These are phyloP conservation scores for Penicillium arizonense DNA, from an alignment of 495 filamentous ascomycete genomes.

Conservation along the genomic window DNA sequence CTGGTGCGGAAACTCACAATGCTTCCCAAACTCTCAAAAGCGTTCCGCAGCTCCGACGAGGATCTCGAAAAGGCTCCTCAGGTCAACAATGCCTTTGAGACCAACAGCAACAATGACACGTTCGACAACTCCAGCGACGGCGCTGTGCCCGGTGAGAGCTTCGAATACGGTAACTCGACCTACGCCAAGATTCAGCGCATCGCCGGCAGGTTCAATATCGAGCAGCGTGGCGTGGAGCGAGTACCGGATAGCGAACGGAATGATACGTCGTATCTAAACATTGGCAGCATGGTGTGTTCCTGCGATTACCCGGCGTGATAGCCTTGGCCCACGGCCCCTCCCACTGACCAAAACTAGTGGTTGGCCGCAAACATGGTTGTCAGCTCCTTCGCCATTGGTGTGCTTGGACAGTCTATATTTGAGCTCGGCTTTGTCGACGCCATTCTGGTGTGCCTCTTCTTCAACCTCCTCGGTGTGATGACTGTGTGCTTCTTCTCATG, in stretches of 20 bases:
- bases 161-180: constrained; percentile 57
- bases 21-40: constrained; percentile 16
- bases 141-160: constrained; percentile 60
- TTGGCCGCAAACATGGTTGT: constrained; percentile 82
- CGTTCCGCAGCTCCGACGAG: constrained; percentile 24
- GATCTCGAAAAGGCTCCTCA: constrained; percentile 43
- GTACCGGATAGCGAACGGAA: constrained; percentile 73
- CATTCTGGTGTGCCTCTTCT: constrained; percentile 73
- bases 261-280: constrained; percentile 62
- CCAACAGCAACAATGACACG: constrained; percentile 16
- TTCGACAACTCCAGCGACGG: constrained; percentile 47
- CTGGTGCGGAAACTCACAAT: constrained; percentile 8
- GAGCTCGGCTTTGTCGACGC: constrained; percentile 71
- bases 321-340: constrained; percentile 6
- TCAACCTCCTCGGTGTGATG: constrained; percentile 72
- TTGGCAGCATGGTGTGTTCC: constrained; percentile 70
- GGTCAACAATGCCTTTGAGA: constrained; percentile 36
- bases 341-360: constrained; percentile 58
- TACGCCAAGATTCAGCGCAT: constrained; percentile 69
- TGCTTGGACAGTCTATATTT: constrained; percentile 66
- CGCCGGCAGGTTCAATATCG: constrained; percentile 67
- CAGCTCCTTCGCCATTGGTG: constrained; percentile 78
- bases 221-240: constrained; percentile 78
- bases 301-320: constrained; percentile 13
- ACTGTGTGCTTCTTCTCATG: constrained; percentile 80